Evolutionary conservation across 169 alveolate species (phyloP), one percentile per base, ranked within the genome.

Genomic region (Plasmodium cynomolgi): DNA sequence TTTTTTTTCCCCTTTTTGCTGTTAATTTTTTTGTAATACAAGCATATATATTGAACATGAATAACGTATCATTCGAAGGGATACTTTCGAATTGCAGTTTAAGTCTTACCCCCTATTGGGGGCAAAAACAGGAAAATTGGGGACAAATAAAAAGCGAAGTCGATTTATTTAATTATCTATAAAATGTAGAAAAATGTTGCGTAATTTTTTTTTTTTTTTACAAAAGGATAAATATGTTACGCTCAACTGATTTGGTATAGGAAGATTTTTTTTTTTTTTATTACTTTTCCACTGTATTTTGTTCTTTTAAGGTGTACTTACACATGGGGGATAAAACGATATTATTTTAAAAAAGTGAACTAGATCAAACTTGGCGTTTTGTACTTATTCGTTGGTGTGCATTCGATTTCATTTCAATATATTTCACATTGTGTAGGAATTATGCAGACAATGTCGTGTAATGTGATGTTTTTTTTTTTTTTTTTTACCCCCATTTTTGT

Each of bases 301-400:
- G 37, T 54, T 31, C 62, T 8, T 58, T 82, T 82, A 50, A 50
- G 90, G 90, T 82, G 90, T 82, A 82, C 41, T 56, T 82, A 82
- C 79, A 82, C 75, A 54, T 56, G 6, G 39, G 79, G 56, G 11
- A 4, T 29, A 29, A 17, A 20, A 72, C 50, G 77, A 26, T 41
- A 72, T 17, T 71, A 56, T 50, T 41, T 56, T 82, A 54, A 58
- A 54, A 50, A 58, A 3, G 23, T 54, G 41, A 41, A 58, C n/a
- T 80, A 80, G 84, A 31, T 80, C 84, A 80, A 37, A 50, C 33
- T 23, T 13, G 56, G 17, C 20, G 71, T 41, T 80, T 41, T 29
- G 50, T 50, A 31, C 86, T 81, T 81, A 81, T 47, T 34, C 58
- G 1, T 31, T 50, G 33, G 68, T 81, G 62, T 79, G 54, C 33